Evolutionary conservation across 768 basidiomycete genomes (phyloP).

Genomic region (Lentinula sp.): DNA sequence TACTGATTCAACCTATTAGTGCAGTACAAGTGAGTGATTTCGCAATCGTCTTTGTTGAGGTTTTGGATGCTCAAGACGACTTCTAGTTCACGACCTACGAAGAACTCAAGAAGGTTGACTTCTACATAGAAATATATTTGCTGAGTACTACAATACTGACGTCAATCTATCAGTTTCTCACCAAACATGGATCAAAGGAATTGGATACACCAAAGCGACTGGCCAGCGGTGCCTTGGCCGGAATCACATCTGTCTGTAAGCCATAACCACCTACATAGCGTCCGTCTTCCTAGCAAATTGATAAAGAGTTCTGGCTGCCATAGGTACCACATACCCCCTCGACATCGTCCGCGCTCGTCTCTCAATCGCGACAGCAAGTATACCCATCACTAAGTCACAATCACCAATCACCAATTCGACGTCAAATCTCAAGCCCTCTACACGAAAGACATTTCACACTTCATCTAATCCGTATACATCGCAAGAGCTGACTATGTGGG

Average conservation of each 20-base stretch:
- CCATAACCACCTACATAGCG: neutral
- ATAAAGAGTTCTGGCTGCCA: neutral
- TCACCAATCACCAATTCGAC: constrained; percentile 20
- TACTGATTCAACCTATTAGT: constrained; percentile 26
- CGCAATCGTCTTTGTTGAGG: neutral
- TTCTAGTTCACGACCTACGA: constrained; percentile 79
- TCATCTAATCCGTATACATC: constrained; percentile 33
- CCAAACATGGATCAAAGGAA: constrained; percentile 57
- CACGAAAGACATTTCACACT: constrained; percentile 54
- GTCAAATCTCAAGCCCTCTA: constrained; percentile 13
- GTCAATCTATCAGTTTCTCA: constrained; percentile 55
- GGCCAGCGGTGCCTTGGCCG: constrained; percentile 83
- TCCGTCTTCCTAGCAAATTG: too few relatives aligned
- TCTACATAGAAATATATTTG: neutral
- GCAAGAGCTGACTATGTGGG: constrained; percentile 66
- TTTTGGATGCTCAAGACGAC: neutral
- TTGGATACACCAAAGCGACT: constrained; percentile 89
- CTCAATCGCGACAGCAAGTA: constrained; percentile 89
- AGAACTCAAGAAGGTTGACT: constrained; percentile 74
- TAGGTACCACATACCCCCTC: constrained; percentile 85
- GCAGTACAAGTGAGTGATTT: constrained; percentile 41
- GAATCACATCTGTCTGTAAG: constrained; percentile 91
- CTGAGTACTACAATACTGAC: constrained; percentile 19
- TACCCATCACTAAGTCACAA: constrained; percentile 28
- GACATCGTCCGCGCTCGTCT: constrained; percentile 91